phyloP scores from a whole-genome alignment of 1,284 basidiomycete species.

The Ustilago lituana region DNA sequence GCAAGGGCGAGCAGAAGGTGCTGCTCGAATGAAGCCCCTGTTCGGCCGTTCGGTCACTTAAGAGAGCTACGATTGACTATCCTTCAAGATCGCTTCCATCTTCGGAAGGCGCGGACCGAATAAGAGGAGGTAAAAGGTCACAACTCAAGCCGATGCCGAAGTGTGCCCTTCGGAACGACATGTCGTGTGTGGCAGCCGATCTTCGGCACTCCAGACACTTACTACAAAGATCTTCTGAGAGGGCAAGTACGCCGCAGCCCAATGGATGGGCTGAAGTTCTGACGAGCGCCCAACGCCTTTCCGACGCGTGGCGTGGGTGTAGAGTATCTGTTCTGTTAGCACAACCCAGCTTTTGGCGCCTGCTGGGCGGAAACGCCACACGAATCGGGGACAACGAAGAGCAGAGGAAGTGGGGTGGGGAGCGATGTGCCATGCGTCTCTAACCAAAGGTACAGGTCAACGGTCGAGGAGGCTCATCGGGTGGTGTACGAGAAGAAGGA shows the following conservation, averaged over 20 bases:
- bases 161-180: not conserved
- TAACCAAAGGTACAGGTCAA: conserved; percentile 14
- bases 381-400: not conserved
- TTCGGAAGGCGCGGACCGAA: too few relatives aligned
- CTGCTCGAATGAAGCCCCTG: too few relatives aligned
- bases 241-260: not conserved
- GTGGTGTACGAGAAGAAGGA: conserved; percentile 9
- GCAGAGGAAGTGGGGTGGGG: not conserved
- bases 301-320: too few relatives aligned
- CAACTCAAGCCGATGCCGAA: too few relatives aligned
- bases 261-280: conserved; percentile 4
- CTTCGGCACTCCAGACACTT: not conserved
- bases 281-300: not conserved
- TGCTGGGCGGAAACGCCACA: conserved; percentile 12
- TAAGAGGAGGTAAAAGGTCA: too few relatives aligned
- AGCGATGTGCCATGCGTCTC: conserved; percentile 44
- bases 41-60: too few relatives aligned
- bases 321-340: too few relatives aligned
- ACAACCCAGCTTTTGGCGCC: too few relatives aligned
- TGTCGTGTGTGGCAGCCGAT: not conserved
- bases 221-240: not conserved
- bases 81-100: too few relatives aligned
- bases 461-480: conserved; percentile 43
- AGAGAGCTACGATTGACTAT: too few relatives aligned
- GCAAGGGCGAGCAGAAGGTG: too few relatives aligned